Percentiles rank a stretch among this genome's conserved stretches.
Conservation (phyloP, 805 yeast genomes). For the Suhomyces xylopsoci region DNA sequence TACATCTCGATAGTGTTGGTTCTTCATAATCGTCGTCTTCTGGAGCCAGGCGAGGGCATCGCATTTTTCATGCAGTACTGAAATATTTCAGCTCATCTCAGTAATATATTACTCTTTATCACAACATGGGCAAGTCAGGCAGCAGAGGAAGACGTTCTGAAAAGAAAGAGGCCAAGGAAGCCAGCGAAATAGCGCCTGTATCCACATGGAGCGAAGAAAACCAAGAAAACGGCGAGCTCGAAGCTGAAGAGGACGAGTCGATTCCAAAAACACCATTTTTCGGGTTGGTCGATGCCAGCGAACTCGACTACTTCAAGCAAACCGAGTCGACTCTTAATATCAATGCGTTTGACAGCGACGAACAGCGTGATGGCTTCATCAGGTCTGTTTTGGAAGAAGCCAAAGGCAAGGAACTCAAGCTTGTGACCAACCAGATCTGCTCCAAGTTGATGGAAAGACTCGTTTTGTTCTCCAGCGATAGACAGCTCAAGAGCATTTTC, state of each 20-base stretch:
- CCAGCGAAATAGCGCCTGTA: constrained; percentile 14
- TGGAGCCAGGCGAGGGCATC: neutral
- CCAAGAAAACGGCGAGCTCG: constrained; percentile 2
- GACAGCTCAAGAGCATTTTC: constrained; percentile 64
- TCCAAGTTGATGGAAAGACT: constrained; percentile 89
- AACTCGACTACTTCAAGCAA: constrained; percentile 86
- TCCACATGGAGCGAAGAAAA: constrained; percentile 2
- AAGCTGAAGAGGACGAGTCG: constrained; percentile 4
- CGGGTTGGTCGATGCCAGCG: constrained; percentile 82
- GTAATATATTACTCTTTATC: neutral
- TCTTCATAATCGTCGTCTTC: neutral
- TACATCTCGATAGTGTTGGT: too few species aligned
- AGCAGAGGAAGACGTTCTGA: constrained; percentile 45
- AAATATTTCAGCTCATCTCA: neutral
- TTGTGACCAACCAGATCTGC: constrained; percentile 92
- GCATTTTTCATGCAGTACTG: neutral
- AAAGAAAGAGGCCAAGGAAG: constrained; percentile 25
- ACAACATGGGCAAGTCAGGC: constrained; percentile 11
- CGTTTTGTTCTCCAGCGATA: constrained; percentile 60
- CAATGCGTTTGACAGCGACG: constrained; percentile 70
- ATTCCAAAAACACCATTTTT: constrained; percentile 51
- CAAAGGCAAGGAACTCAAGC: constrained; percentile 82
- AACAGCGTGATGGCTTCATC: constrained; percentile 72
- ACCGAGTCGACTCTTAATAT: constrained; percentile 85
- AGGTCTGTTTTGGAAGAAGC: constrained; percentile 80